Evolutionary conservation across 192 early-diverging fungal species (phyloP).

Genomic region (Thoreauomyces humboldtii): DNA sequence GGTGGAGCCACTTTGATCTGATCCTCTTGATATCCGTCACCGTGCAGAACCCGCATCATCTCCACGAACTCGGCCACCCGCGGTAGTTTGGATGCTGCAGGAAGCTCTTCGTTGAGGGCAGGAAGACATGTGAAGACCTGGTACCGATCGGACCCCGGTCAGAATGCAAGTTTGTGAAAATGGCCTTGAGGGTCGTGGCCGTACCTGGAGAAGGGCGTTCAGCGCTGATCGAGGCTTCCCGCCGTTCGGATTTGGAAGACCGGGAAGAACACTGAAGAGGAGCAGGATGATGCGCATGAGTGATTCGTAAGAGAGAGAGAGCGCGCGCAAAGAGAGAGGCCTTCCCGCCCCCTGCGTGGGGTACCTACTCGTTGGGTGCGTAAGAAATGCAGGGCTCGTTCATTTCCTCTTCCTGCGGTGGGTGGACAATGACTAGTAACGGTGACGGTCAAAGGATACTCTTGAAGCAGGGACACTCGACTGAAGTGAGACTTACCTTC

Average conservation of each 20-base stretch:
- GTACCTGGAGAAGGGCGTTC: constrained; percentile 34
- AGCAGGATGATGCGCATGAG: not conserved
- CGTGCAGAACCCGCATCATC: constrained; percentile 18
- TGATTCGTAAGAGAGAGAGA: not conserved
- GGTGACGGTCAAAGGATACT: no score
- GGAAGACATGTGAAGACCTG: constrained; percentile 12
- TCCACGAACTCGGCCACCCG: constrained; percentile 16
- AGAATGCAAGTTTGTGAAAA: no score
- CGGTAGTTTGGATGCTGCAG: constrained; percentile 2
- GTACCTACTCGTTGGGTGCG: constrained; percentile 29
- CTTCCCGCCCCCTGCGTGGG: not conserved
- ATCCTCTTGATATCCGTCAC: not conserved
- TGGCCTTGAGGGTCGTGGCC: no score
- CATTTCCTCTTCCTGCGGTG: constrained; percentile 29
- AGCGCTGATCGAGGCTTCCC: constrained; percentile 20
- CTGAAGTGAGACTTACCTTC: no score
- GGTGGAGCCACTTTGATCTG: not conserved
- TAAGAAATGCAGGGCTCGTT: constrained; percentile 30
- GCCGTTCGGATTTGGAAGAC: constrained; percentile 9
- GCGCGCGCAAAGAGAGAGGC: no score
- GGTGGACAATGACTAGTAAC: constrained; percentile 31
- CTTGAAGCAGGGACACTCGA: no score
- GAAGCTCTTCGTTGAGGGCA: constrained; percentile 29
- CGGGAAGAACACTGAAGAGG: not conserved
- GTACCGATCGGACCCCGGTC: no score